Evolutionary conservation across 2,329 filamentous ascomycete genomes (phyloP), one percentile per base, ranked within the genome.

Genomic region (Chrysoporthe cubensis): DNA sequence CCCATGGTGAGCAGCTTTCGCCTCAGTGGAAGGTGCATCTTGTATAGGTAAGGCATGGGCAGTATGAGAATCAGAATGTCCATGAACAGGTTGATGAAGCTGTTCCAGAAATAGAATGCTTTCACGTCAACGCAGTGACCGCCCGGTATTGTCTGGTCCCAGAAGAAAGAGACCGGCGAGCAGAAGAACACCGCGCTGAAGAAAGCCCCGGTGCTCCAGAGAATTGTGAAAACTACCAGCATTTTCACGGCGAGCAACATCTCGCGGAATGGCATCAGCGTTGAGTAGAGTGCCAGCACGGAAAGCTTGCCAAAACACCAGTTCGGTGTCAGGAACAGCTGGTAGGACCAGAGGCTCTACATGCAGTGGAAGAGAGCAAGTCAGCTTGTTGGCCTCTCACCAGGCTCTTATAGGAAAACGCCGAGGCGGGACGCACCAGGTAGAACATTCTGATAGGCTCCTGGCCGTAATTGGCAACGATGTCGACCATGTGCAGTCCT

Each of bases 261-360:
- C 34, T 40, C 34, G 34, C 34, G 54, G 54, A 40, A 57, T 16
- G 54, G 54, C 54, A 57, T 57, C 32, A 57, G 34, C 18, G 34
- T n/a, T n/a, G 32, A 6, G 34, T 57, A 57, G 18, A 57, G 54
- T 8, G 54, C 54, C 54, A 57, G 34, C 34, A 57, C 34, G 32
- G 54, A 57, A 16, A 57, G 54, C 18, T 57, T 57, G 34, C 54
- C 34, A 26, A 57, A 9, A 18, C 54, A 57, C 54, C 54, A 57
- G 3, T 40, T 6, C 7, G 34, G 32, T 18, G n/a, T 34, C 32
- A 57, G 14, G 14, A 40, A 21, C 16, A 57, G 14, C 32, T 57
- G 32, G 54, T 57, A 40, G 54, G 18, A 13, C 54, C 54, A 57
- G 34, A 57, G 16, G 13, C 3, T 9, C 54, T 57, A 21, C 14